A percentile compares a stretch with the other conserved stretches of the same genome.
Conservation (phyloP, 2,329 filamentous ascomycete genomes). For the Fusarium poae region DNA sequence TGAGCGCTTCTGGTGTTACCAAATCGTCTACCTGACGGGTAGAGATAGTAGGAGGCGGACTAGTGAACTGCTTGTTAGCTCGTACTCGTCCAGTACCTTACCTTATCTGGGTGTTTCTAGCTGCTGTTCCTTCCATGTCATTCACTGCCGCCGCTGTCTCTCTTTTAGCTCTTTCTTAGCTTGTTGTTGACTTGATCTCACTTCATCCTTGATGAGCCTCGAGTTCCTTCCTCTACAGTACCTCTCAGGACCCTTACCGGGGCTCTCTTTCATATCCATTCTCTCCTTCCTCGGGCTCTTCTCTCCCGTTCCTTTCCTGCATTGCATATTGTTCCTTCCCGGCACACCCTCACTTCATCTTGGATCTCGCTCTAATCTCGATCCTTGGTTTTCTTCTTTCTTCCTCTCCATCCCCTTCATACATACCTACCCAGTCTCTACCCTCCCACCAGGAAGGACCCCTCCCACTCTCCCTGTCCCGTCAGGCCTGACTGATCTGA, state of each 20-base stretch:
- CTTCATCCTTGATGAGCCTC: neutral
- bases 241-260: constrained; percentile 8
- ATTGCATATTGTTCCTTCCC: constrained; percentile 22
- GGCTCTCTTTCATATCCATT: constrained; percentile 16
- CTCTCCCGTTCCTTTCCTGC: constrained; percentile 14
- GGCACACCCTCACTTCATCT: constrained; percentile 43
- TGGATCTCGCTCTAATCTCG: constrained; percentile 43
- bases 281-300: constrained; percentile 9
- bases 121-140: constrained; percentile 17
- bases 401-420: constrained; percentile 15
- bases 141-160: constrained; percentile 46
- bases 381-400: constrained; percentile 37
- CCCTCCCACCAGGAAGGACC: constrained; percentile 18
- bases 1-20: constrained; percentile 39
- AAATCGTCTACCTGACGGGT: constrained; percentile 4
- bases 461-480: constrained; percentile 17
- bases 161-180: constrained; percentile 36
- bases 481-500: constrained; percentile 44
- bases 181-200: constrained; percentile 13
- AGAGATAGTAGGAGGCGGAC: neutral
- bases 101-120: constrained; percentile 6
- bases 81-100: constrained; percentile 4
- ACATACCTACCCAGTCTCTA: constrained; percentile 4
- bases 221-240: constrained; percentile 8
- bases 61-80: neutral